phyloP scores from a whole-genome alignment of 1,139 yeast genomes.

The Diutina pseudorugosa region DNA sequence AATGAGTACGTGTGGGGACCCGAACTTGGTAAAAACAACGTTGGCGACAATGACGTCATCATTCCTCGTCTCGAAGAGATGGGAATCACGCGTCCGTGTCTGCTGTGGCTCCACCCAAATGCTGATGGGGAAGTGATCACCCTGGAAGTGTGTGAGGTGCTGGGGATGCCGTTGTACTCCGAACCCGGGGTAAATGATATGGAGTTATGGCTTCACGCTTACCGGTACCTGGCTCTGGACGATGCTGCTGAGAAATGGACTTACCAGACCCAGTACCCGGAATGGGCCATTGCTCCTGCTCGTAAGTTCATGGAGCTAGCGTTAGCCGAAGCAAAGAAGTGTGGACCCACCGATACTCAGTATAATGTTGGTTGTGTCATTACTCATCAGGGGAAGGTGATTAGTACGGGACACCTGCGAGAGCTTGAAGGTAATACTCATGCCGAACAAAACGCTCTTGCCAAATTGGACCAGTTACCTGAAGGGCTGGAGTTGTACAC shows the following conservation, averaged over 20 bases:
- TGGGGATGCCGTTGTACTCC: slow-evolving; percentile 64
- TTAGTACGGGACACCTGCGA: slow-evolving; percentile 78
- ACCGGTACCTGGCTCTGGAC: slow-evolving; percentile 49
- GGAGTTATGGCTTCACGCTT: slow-evolving; percentile 86
- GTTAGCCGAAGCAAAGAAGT: slow-evolving; percentile 62
- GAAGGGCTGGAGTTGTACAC: slow-evolving; percentile 76
- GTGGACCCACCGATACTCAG: slow-evolving; percentile 77
- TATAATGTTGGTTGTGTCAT: slow-evolving; percentile 90
- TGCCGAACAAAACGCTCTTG: slow-evolving; percentile 92
- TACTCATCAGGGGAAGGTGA: slow-evolving; percentile 39
- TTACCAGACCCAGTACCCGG: slow-evolving; percentile 69
- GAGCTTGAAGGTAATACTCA: slow-evolving; percentile 95
- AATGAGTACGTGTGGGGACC: slow-evolving; percentile 62
- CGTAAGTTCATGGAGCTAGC: slow-evolving; percentile 51
- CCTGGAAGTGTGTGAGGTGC: slow-evolving; percentile 47
- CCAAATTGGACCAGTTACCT: slow-evolving; percentile 62
- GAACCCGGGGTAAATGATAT: slow-evolving; percentile 86
- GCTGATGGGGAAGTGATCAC: slow-evolving; percentile 50
- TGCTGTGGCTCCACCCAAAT: slow-evolving; percentile 53
- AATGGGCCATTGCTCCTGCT: slow-evolving; percentile 68
- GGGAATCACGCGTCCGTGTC: slow-evolving; percentile 59
- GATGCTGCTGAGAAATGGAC: slow-evolving; percentile 40
- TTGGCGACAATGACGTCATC: slow-evolving; percentile 24
- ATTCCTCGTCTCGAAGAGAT: slow-evolving; percentile 39
- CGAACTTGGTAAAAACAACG: slow-evolving; percentile 40